Base-by-base conservation (phyloP, 2,329 filamentous ascomycete species). In the Verticillium nonalfalfae region DNA sequence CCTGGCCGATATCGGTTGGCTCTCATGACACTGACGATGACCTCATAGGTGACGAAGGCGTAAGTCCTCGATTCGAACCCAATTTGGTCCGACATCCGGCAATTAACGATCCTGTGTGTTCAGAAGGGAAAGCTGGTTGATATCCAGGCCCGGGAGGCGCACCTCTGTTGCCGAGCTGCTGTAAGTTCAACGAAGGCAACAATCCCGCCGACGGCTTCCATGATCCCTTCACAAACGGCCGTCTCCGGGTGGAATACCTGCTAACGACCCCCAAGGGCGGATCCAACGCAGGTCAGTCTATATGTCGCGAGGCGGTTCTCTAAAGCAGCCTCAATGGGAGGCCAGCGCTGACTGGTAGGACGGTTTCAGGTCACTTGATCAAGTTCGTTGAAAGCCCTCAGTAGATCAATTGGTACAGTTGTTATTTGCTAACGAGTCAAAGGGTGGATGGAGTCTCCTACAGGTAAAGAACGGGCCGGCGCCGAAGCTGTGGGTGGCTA, bases 351-450 rank as follows among this genome's bases (percentile, higher is more conserved):
- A 66, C 65, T 58, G 60, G 45, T 60, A 39, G 56, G 58, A 64
- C 57, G 65, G 60, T 63, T 31, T 63, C 35, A 66, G 66, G 63
- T 64, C 66, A 66, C 61, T 64, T 59, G 50, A 64, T 67, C 58
- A 58, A 64, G 60, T 64, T 38, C 33, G 58, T 56, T 14, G 26
- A 57, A 33, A 35, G n/a, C 36, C 61, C 54, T 39, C 57, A 39
- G 26, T 62, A 57, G 34, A 60, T 64, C 56, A 52, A 57, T 58
- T 60, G 55, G 63, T 60, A 31, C n/a, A n/a, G 45, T 34, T n/a
- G 11, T 45, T n/a, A 21, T 10, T 62, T 62, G 57, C 59, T 62
- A 59, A 64, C 34, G 61, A 60, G 21, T 64, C 59, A 58, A 62
- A 68, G 65, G 11, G 57, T 40, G 26, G 26, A 59, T 36, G 57